Conservation (phyloP, 2,329 filamentous ascomycete genomes). For the Talaromyces pinophilus region DNA sequence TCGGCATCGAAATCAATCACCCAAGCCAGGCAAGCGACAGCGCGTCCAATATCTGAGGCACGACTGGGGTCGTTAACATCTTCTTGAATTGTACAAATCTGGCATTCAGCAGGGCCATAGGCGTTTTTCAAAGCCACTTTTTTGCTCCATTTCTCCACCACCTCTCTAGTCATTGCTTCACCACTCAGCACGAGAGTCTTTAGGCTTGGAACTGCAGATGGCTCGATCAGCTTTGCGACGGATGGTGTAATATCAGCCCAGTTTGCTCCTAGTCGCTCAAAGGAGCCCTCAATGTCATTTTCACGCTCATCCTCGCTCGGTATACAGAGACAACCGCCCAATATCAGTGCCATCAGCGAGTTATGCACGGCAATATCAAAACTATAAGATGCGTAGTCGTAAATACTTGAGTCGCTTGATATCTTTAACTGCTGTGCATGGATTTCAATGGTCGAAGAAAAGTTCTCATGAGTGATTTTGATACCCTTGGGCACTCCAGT, state of each 20-base stretch:
- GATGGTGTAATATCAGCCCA: constrained; percentile 3
- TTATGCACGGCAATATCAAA: constrained; percentile 9
- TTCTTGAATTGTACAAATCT: neutral
- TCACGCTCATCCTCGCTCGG: neutral
- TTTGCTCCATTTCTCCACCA: constrained; percentile 21
- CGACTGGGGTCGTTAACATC: neutral
- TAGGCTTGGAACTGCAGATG: neutral
- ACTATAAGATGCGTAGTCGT: constrained; percentile 2
- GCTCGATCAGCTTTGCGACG: neutral
- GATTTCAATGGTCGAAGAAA: constrained; percentile 51
- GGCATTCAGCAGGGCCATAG: constrained; percentile 19
- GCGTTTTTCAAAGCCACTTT: neutral
- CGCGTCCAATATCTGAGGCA: constrained; percentile 1
- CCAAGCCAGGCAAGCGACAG: neutral
- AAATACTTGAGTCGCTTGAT: neutral
- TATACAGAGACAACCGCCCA: constrained; percentile 1
- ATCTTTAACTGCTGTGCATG: constrained; percentile 52
- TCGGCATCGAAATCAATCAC: constrained; percentile 6
- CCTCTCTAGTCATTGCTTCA: neutral
- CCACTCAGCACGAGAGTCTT: constrained; percentile 7
- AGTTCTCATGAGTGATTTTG: constrained; percentile 6
- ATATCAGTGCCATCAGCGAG: neutral
- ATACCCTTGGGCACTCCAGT: constrained; percentile 20
- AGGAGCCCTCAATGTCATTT: neutral
- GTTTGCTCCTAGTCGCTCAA: neutral